Conservation (phyloP, 495 filamentous ascomycete species). For the Aeminium ludgeri region DNA sequence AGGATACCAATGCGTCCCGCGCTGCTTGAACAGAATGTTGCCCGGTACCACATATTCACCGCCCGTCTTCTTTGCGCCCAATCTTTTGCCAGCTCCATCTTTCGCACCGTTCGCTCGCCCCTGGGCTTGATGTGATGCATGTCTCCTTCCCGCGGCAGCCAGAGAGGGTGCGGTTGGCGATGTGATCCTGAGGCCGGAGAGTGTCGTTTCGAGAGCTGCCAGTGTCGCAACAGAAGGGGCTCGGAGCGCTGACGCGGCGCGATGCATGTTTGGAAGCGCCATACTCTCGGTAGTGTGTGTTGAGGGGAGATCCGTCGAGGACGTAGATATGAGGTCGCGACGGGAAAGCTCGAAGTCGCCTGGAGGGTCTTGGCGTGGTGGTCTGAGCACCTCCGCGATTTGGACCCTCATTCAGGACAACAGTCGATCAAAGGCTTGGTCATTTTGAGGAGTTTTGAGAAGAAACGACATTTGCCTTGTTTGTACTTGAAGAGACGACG, state of each 20-base stretch:
- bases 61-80: conserved; percentile 83
- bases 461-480: no score
- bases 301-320: not conserved
- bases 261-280: not conserved
- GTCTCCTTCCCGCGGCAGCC: conserved; percentile 30
- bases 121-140: conserved; percentile 75
- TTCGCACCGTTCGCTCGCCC: conserved; percentile 70
- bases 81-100: conserved; percentile 78
- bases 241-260: not conserved
- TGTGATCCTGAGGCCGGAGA: conserved; percentile 10
- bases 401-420: not conserved
- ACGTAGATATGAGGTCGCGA: conserved; percentile 1
- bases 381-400: conserved; percentile 9
- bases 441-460: no score
- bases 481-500: no score
- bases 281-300: not conserved
- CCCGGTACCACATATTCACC: conserved; percentile 87
- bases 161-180: not conserved
- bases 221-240: conserved; percentile 12
- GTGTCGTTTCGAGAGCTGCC: conserved; percentile 5
- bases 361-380: conserved; percentile 1
- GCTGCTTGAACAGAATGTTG: conserved; percentile 95
- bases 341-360: not conserved
- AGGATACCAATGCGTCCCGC: conserved; percentile 83
- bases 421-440: no score